Evolutionary conservation across 2,329 filamentous ascomycete species (phyloP), one percentile per base, ranked within the genome.

Genomic region (Gaeumannomyces tritici): DNA sequence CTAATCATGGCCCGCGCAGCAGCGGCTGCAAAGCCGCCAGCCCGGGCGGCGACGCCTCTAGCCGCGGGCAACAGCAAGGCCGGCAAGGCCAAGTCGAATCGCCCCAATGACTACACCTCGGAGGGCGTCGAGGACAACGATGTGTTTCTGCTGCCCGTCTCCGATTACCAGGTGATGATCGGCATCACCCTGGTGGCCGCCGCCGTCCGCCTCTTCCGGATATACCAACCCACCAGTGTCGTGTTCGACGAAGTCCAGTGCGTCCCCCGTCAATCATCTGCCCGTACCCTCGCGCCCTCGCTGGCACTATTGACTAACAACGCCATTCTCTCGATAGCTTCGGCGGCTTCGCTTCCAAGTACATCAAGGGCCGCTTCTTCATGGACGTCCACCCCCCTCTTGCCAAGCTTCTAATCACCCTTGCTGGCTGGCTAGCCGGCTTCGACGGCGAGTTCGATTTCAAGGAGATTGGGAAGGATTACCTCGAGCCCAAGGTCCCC

Each of bases 191-290:
- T 92, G 24, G 70, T 97, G 66, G 90, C 90, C 60, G 83, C 89
- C 62, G 78, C 88, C 67, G 91, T 99, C 67, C 90, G 95, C 67
- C 78, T 98, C 66, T 99, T 96, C 81, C 88, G 91, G 72, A 97
- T 99, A 78, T 97, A 96, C 75, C 91, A 97, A 75, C 95, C 95
- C 63, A 89, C 87, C 71, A 97, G 93, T 71, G 95, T 99, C 65
- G 95, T 99, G 68, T 99, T 99, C 74, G 95, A 99, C 76, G 95
- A 99, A 80, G 95, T 99, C 75, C 95, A 99, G 92, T 96, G 85
- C 74, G 91, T 87, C 59, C n/a, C 63, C 28, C 63, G 62, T 62
- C 60, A 27, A 55, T 60, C 7, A 47, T 59, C 58, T 62, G 61
- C 62, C 31, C 59, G 57, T 56, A 5, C 58, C 47, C 29, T 31